Conservation (phyloP, 2,329 filamentous ascomycete species). For the Penicillium palitans region DNA sequence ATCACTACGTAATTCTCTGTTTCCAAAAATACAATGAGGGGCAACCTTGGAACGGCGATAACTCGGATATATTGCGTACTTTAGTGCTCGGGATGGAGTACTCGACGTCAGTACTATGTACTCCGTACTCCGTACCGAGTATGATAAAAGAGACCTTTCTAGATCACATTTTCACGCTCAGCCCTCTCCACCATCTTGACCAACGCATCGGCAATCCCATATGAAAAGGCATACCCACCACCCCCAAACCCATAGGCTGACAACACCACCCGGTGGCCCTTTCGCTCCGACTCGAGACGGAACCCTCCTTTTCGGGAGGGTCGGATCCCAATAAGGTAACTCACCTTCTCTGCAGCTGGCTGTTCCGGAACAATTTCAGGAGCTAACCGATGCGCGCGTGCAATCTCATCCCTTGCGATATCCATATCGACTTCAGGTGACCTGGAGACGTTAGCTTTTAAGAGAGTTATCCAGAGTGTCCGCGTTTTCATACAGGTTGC, state of each 20-base stretch:
- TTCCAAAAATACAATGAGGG: not conserved
- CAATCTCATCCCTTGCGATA: constrained; percentile 41
- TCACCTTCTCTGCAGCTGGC: constrained; percentile 30
- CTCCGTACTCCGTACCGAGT: too few relatives aligned
- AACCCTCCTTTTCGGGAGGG: constrained; percentile 38
- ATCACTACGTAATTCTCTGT: not conserved
- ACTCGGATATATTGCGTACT: not conserved
- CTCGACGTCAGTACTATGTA: too few relatives aligned
- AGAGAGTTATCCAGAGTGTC: not conserved
- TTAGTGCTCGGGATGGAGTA: too few relatives aligned
- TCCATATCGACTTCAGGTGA: constrained; percentile 39
- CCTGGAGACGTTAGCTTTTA: constrained; percentile 20
- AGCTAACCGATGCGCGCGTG: constrained; percentile 41
- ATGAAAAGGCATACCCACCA: constrained; percentile 41
- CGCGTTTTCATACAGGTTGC: constrained; percentile 30
- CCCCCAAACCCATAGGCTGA: constrained; percentile 43
- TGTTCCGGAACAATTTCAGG: constrained; percentile 37
- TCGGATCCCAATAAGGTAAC: constrained; percentile 41
- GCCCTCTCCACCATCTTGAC: constrained; percentile 38
- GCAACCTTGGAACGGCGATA: not conserved
- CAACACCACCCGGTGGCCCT: constrained; percentile 29
- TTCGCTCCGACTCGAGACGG: constrained; percentile 34
- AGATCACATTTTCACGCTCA: constrained; percentile 35
- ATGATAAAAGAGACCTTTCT: not conserved
- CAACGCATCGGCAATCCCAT: constrained; percentile 38